A percentile compares a stretch with the other conserved stretches of the same genome.
Conservation (phyloP, 208 protist genomes). For the Vickermania spadyakhi region DNA sequence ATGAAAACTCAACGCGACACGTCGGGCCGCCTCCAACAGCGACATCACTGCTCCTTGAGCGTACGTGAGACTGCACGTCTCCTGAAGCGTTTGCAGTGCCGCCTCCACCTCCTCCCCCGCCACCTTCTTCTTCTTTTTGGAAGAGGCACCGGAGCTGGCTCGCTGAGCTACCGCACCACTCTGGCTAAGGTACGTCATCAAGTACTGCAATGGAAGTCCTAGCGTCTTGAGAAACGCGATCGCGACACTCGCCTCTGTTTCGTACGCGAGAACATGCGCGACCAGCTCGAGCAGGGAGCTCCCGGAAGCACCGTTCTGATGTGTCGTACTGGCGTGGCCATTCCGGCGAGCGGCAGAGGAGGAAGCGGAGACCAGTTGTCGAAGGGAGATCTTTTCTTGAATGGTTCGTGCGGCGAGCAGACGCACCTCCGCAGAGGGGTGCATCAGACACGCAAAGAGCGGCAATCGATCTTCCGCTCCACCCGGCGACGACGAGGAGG, state of each 20-base stretch:
- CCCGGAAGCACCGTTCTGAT: conserved; percentile 2
- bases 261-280: conserved; percentile 24
- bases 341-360: too few relatives aligned
- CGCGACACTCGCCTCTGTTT: conserved; percentile 10
- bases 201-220: conserved; percentile 6
- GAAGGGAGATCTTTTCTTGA: conserved; percentile 17
- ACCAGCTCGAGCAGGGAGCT: conserved; percentile 35
- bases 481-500: too few relatives aligned
- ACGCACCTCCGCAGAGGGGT: conserved; percentile 57
- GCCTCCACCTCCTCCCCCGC: neutral
- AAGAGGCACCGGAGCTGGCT: neutral
- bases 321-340: neutral
- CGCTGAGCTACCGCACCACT: neutral
- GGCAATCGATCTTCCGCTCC: too few relatives aligned
- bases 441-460: conserved; percentile 73
- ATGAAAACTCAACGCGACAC: neutral
- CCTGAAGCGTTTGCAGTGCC: neutral
- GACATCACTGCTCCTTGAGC: neutral
- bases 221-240: conserved; percentile 10
- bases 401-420: conserved; percentile 36
- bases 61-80: neutral
- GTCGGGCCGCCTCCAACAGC: neutral
- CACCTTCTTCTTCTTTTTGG: conserved; percentile 8
- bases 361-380: conserved; percentile 9
- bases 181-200: conserved; percentile 2